Evolutionary conservation across 805 yeast genomes (phyloP).

Genomic region (Ogataea parapolymorpha): DNA sequence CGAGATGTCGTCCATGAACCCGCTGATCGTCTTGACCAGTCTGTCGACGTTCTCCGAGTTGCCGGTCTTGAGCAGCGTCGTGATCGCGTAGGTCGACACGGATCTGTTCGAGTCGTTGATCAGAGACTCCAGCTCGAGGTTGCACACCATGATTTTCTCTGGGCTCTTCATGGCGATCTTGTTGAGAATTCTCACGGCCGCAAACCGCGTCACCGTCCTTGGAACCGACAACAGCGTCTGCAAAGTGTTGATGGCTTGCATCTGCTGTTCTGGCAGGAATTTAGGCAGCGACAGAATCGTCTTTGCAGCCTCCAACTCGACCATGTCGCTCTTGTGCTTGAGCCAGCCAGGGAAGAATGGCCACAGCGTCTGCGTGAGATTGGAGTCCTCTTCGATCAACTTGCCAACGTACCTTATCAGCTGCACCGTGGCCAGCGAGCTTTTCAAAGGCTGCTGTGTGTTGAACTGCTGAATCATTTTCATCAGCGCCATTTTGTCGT

Average conservation of each 20-base stretch:
- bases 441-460: slow-evolving; percentile 58
- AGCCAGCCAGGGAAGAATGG: slow-evolving; percentile 68
- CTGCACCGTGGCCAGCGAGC: slow-evolving; percentile 81
- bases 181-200: slow-evolving; percentile 89
- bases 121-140: slow-evolving; percentile 78
- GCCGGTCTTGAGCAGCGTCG: slow-evolving; percentile 93
- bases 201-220: slow-evolving; percentile 83
- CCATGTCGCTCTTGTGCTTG: slow-evolving; percentile 81
- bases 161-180: slow-evolving; percentile 80
- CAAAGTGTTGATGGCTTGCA: slow-evolving; percentile 67
- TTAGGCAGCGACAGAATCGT: slow-evolving; percentile 54
- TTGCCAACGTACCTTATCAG: slow-evolving; percentile 78
- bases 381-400: slow-evolving; percentile 68
- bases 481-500: slow-evolving; percentile 90
- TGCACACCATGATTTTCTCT: slow-evolving; percentile 72
- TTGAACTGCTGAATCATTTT: slow-evolving; percentile 80
- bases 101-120: slow-evolving; percentile 88
- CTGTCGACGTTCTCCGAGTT: slow-evolving; percentile 87
- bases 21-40: slow-evolving; percentile 79
- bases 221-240: slow-evolving; percentile 82
- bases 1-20: slow-evolving; percentile 87
- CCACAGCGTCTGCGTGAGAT: slow-evolving; percentile 55
- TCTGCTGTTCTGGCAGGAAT: slow-evolving; percentile 61
- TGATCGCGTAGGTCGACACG: slow-evolving; percentile 94
- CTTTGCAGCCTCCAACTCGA: slow-evolving; percentile 89